Conservation (phyloP, 306 rosid species). For the Calophaca sinica region DNA sequence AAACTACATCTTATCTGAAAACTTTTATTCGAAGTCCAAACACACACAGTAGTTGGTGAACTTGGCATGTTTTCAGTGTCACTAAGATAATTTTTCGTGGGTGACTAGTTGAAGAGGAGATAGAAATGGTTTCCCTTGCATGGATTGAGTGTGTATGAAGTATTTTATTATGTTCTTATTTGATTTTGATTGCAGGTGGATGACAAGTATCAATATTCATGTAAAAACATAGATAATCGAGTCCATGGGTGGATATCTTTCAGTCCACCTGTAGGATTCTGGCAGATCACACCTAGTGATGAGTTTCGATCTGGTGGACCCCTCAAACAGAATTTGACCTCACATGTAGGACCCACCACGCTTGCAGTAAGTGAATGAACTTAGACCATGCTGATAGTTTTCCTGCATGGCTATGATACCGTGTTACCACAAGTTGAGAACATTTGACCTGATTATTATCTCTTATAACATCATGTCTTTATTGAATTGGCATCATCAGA, state of each 20-base stretch:
- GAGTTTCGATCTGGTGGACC: slow-evolving; percentile 94
- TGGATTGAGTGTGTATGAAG: slow-evolving; percentile 25
- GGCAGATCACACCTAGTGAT: slow-evolving; percentile 83
- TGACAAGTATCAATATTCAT: slow-evolving; percentile 91
- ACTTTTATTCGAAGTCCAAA: too few species aligned
- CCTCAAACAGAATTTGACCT: slow-evolving; percentile 75
- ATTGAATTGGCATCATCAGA: slow-evolving; percentile 56
- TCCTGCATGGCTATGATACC: slow-evolving; percentile 14
- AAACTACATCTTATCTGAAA: too few species aligned
- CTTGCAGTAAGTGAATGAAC: slow-evolving; percentile 73
- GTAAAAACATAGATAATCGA: slow-evolving; percentile 67
- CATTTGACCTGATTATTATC: slow-evolving; percentile 35
- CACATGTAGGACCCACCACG: slow-evolving; percentile 86
- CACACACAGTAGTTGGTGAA: background rate
- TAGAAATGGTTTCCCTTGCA: slow-evolving; percentile 19
- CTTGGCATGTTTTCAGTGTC: slow-evolving; percentile 16
- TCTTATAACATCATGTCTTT: slow-evolving; percentile 32
- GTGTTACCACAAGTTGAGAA: slow-evolving; percentile 22
- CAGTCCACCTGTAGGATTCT: slow-evolving; percentile 71
- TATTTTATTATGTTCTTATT: slow-evolving; percentile 42
- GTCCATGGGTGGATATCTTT: slow-evolving; percentile 93
- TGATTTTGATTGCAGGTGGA: slow-evolving; percentile 68
- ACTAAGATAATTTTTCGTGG: background rate
- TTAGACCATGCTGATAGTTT: slow-evolving; percentile 36
- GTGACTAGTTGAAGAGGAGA: slow-evolving; percentile 28